Base-by-base conservation (phyloP, 108 stramenopile species). In the Conticribra weissflogii region DNA sequence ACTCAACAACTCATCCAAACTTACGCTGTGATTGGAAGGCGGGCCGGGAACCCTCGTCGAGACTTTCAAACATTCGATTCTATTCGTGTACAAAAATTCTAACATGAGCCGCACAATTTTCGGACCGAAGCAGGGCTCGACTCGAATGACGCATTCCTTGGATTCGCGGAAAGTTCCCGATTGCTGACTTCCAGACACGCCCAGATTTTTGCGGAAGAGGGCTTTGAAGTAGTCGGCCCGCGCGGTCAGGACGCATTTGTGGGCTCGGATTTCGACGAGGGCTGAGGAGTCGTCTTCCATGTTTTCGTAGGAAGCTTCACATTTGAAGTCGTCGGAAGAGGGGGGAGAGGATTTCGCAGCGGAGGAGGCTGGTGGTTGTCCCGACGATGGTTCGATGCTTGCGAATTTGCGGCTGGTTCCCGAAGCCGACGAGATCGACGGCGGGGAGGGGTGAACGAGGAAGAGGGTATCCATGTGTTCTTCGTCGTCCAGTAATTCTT, bases 181-280 rank as follows among this genome's bases (percentile, higher is more conserved):
- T 59, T 28, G 49, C 18, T 71, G 53, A 16, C 63, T 71, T 19
- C 59, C 17, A 30, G 75, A 77, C 28, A 63, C 68, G 16, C 63
- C 63, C 48, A 84, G 74, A 33, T 74, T 81, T 66, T 93, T 96
- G 18, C 96, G 89, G 80, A 98, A 97, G 50, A 96, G 90, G 27
- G 95, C 95, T 62, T 97, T 95, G 91, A 98, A 98, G 76, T 98
- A 98, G 27, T 97, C 98, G 23, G 93, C 93, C 45, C 98, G 83
- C 16, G 97, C 98, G 9, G 96, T 95, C 50, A 98, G 83, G 58
- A 97, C 89, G 63, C 89, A 88, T 79, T 97, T 98, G 86, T 98
- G 98, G 7, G 98, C 98, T 25, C 82, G 81, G 60, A 98, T 86
- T 74, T 91, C 86, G 32, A 79, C 68, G 23, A 89, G 74, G 41